Percentiles rank a stretch among this genome's conserved stretches.
phyloP scores from a whole-genome alignment of 202 grass and related monocot genomes.

The Carex arenaria region DNA sequence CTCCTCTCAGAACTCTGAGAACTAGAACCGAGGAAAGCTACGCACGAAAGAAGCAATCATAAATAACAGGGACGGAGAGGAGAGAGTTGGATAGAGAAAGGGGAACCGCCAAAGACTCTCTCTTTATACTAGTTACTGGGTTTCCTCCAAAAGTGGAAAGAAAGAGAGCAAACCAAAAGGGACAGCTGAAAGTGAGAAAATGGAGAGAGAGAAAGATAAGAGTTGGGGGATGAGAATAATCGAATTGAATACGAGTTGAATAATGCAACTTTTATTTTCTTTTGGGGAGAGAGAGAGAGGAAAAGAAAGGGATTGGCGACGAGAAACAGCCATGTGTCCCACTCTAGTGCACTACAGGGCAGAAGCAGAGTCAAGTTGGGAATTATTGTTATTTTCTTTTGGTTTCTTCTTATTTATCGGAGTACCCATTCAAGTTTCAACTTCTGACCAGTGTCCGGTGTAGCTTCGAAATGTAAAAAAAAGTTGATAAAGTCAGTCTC shows the following conservation, averaged over 20 bases:
- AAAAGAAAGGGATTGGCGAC: background rate
- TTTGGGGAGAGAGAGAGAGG: background rate
- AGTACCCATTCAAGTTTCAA: background rate
- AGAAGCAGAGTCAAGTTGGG: background rate
- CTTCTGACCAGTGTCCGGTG: background rate
- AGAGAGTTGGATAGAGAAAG: conserved; percentile 1
- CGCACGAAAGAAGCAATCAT: conserved; percentile 7
- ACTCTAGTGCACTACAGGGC: conserved; percentile 1
- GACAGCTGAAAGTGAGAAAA: conserved; percentile 6
- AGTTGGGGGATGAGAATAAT: conserved; percentile 1
- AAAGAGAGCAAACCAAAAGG: background rate
- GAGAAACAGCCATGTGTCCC: conserved; percentile 15
- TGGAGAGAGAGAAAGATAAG: background rate
- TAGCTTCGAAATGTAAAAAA: background rate
- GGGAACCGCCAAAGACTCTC: conserved; percentile 15
- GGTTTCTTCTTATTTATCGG: background rate
- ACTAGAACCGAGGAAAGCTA: background rate
- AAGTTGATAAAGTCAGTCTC: background rate
- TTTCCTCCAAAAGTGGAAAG: conserved; percentile 20
- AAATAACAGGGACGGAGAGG: conserved; percentile 14
- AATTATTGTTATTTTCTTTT: background rate
- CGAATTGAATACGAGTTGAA: conserved; percentile 14
- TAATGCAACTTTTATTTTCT: background rate
- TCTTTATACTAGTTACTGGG: conserved; percentile 1
- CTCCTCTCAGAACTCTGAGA: background rate